A percentile compares a stretch with the other conserved stretches of the same genome.
These are phyloP conservation scores for Talaromyces amestolkiae DNA, from an alignment of 2,329 filamentous ascomycete genomes.

Conservation along the genomic window DNA sequence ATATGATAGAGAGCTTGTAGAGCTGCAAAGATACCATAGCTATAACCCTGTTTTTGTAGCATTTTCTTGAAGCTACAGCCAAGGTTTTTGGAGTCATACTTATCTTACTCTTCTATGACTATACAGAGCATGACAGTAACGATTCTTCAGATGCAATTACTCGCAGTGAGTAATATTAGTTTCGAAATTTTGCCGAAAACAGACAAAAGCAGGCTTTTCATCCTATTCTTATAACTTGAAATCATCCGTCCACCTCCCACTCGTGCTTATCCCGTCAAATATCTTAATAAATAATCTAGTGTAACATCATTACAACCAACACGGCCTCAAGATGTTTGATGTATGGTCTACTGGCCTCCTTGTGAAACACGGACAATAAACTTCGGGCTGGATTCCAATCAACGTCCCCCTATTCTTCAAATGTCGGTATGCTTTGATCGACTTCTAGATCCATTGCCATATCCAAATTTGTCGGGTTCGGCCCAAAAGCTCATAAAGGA, in stretches of 20 bases:
- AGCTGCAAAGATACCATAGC: not conserved
- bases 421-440: not conserved
- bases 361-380: not conserved
- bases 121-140: not conserved
- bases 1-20: not conserved
- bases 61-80: not conserved
- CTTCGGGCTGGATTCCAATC: not conserved
- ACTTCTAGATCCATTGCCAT: too few species aligned
- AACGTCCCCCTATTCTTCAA: too few species aligned
- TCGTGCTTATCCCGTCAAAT: not conserved
- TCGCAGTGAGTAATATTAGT: not conserved
- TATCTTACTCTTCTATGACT: not conserved
- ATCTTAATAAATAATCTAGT: not conserved
- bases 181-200: not conserved
- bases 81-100: not conserved
- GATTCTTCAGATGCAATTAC: too few species aligned
- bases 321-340: too few species aligned
- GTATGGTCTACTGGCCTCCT: not conserved
- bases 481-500: not conserved
- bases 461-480: too few species aligned
- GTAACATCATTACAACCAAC: not conserved
- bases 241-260: not conserved
- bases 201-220: not conserved
- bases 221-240: not conserved
- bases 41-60: not conserved